Base-by-base conservation (phyloP, 148 eudicot genomes). In the Silene uniflora region DNA sequence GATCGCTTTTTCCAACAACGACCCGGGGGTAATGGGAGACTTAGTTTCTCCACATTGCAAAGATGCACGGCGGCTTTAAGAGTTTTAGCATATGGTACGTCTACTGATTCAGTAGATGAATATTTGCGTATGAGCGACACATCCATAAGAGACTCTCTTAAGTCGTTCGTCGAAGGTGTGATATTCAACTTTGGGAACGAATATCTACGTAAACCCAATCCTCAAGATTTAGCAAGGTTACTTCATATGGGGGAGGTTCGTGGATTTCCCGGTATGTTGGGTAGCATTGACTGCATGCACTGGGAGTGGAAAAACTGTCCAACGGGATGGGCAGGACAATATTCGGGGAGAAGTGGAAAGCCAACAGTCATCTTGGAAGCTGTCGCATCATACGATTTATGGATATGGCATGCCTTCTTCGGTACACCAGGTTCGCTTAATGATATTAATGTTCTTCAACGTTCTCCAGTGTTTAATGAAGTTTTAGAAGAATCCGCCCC, bases 241-340 rank as follows among this genome's bases (percentile, higher is more conserved):
- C 67, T 62, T 0, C 67, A 7, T 62, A 24, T 22, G 21, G 27
- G 27, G 9, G 27, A 62, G 19, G 3, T 7, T 10, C 67, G 67
- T 62, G 67, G 32, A 6, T 62, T 62, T 23, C 67, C 67, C 2
- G 67, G 67, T 2, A 62, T 62, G 32, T 22, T 62, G 4, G 67
- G 67, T 12, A 23, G 67, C 67, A 62, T 62, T 62, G 67, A 62
- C n/a, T n/a, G n/a, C n/a, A n/a, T n/a, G n/a, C n/a, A n/a, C n/a
- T n/a, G n/a, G n/a, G n/a, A n/a, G n/a, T 23, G 67, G 67, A 62
- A 62, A 18, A 62, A 62, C 12, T 62, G 67, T 62, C 67, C 67
- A 22, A 23, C 67, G 11, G 67, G 25, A 4, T 62, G 32, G 67
- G 27, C 24, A 62, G 67, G 29, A 29, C 67, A 22, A 5, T 62